Evolutionary conservation across 2,329 filamentous ascomycete genomes (phyloP), one percentile per base, ranked within the genome.

Genomic region (Aspergillus sp.): DNA sequence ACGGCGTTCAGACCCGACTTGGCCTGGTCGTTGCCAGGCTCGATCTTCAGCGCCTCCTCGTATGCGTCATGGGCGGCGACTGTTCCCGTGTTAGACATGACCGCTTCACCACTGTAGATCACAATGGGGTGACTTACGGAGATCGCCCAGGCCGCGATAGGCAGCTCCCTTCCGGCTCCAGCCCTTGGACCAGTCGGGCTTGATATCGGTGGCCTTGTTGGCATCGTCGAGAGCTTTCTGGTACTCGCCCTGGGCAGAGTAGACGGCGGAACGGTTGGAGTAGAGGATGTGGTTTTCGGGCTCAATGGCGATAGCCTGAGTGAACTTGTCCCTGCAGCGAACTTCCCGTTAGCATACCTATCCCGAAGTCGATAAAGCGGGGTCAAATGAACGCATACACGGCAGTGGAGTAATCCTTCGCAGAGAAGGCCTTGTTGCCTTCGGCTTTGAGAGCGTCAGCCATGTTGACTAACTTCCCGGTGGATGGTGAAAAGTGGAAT

Each of bases 371-470:
- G 62, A 52, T 32, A 62, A 51, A 48, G 52, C 45, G 55, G 57
- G 50, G 45, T 47, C 49, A 29, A 29, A 29, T 29, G 23, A 43
- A 77, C 83, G 85, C 90, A 76, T 83, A 97, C 93, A 96, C 85
- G 69, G 94, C 94, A 73, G 93, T 91, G 68, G 91, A 83, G 74
- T 96, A 99, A 76, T 97, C 91, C 83, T 97, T 97, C 58, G 90
- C 91, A 61, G 91, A 88, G 76, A 99, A 99, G 76, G 95, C 92
- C 81, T 96, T 96, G 82, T 99, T 99, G 80, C 93, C 94, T 72
- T 94, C 88, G 68, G 92, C 91, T 82, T 99, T 99, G 68, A 99
- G 85, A 84, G 93, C 82, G 75, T 88, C 85, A 60, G 85, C 84
- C 84, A 87, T 87, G 58, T 36, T 77, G 59, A n/a, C 45, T 46